These are phyloP conservation scores for Calocybe cyanea DNA, from an alignment of 768 basidiomycete species.

Conservation along the genomic window DNA sequence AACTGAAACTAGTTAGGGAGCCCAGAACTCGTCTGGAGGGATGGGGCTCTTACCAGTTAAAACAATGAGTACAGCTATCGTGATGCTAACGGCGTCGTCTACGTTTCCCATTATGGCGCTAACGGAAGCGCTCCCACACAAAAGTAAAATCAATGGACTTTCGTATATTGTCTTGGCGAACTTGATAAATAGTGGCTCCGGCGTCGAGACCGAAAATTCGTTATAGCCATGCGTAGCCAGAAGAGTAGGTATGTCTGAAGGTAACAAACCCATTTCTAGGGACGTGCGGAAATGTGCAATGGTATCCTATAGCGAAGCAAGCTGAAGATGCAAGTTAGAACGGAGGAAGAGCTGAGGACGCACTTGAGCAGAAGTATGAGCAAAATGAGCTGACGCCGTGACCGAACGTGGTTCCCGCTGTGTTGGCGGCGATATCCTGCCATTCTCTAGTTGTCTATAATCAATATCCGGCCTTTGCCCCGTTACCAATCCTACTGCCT, in stretches of 20 bases:
- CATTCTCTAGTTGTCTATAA: slow-evolving; percentile 33
- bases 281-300: slow-evolving; percentile 69
- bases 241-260: slow-evolving; percentile 57
- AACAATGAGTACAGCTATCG: slow-evolving; percentile 88
- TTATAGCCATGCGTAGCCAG: slow-evolving; percentile 81
- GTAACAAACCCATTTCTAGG: slow-evolving; percentile 54
- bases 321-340: slow-evolving; percentile 5
- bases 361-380: slow-evolving; percentile 63
- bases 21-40: not conserved
- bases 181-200: slow-evolving; percentile 80
- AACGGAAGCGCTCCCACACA: slow-evolving; percentile 86
- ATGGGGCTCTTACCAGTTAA: slow-evolving; percentile 67
- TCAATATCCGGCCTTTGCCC: slow-evolving; percentile 29
- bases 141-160: slow-evolving; percentile 84
- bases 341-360: slow-evolving; percentile 19
- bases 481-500: slow-evolving; percentile 34
- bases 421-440: slow-evolving; percentile 30
- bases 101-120: slow-evolving; percentile 93
- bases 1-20: slow-evolving; percentile 38
- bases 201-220: slow-evolving; percentile 83
- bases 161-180: slow-evolving; percentile 96
- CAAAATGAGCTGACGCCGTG: slow-evolving; percentile 67
- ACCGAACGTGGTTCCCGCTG: slow-evolving; percentile 33
- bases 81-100: slow-evolving; percentile 93
- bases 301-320: slow-evolving; percentile 54